Percentiles rank a stretch among this genome's conserved stretches.
phyloP scores from a whole-genome alignment of 2,329 filamentous ascomycete genomes.

The Fusarium circinatum region DNA sequence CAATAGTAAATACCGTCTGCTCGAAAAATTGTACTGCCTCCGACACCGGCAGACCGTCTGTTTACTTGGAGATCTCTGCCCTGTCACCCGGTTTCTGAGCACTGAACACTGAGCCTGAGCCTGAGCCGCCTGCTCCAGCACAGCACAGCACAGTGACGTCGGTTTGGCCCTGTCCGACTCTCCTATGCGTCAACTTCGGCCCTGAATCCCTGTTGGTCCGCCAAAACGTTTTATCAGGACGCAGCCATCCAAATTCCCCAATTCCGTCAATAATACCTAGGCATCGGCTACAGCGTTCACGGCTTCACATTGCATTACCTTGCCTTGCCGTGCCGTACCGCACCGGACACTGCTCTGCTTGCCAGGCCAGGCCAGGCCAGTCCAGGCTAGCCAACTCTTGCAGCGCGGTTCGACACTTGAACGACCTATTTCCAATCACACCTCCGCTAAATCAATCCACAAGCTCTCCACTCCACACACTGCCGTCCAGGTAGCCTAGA shows the following conservation, averaged over 20 bases:
- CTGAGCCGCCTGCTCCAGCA: conserved; percentile 11
- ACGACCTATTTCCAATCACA: conserved; percentile 40
- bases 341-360: not conserved
- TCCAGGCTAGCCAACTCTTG: not conserved
- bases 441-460: conserved; percentile 31
- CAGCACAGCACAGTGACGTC: conserved; percentile 28
- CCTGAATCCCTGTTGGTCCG: conserved; percentile 22
- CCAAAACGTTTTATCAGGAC: conserved; percentile 7
- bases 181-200: conserved; percentile 23
- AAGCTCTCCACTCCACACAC: conserved; percentile 28
- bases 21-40: not conserved
- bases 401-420: conserved; percentile 17
- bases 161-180: conserved; percentile 16
- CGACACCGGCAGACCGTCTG: conserved; percentile 25
- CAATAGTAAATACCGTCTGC: not conserved
- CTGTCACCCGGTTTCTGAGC: conserved; percentile 23
- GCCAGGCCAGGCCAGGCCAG: not conserved
- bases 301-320: not conserved
- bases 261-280: conserved; percentile 3
- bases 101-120: conserved; percentile 18
- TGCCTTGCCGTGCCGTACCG: not conserved
- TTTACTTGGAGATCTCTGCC: conserved; percentile 26
- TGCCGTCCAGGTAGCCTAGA: conserved; percentile 17
- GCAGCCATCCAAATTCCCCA: conserved; percentile 6
- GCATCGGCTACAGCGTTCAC: conserved; percentile 18